Conservation (phyloP, 2,329 filamentous ascomycete genomes). For the Plectosphaerella sp. region DNA sequence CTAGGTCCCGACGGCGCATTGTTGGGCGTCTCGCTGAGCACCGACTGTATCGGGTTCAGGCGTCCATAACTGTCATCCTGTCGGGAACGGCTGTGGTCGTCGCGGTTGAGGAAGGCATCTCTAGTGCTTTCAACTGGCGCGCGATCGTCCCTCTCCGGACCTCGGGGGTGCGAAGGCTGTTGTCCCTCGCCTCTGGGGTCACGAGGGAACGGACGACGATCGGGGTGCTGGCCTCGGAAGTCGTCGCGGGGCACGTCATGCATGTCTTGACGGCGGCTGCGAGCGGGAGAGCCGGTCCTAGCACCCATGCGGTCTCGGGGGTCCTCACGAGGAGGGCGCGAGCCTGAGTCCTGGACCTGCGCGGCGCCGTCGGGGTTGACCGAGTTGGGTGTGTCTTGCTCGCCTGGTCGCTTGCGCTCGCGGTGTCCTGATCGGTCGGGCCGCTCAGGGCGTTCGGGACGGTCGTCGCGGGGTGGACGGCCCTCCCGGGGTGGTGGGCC, state of each 20-base stretch:
- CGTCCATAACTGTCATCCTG: slow-evolving; percentile 61
- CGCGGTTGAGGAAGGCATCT: slow-evolving; percentile 38
- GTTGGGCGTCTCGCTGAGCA: slow-evolving; percentile 23
- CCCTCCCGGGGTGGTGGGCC: slow-evolving; percentile 18
- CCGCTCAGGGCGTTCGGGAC: slow-evolving; percentile 11
- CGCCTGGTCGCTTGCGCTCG: slow-evolving; percentile 8
- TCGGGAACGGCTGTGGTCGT: slow-evolving; percentile 48
- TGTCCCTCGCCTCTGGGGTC: slow-evolving; percentile 24
- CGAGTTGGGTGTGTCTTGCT: slow-evolving; percentile 12
- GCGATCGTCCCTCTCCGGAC: slow-evolving; percentile 29
- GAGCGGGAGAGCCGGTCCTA: slow-evolving; percentile 46
- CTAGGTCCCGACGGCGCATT: slow-evolving; percentile 53
- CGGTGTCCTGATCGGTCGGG: slow-evolving; percentile 6
- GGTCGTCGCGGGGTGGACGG: slow-evolving; percentile 5
- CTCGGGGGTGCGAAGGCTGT: slow-evolving; percentile 13
- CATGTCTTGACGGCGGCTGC: slow-evolving; percentile 27
- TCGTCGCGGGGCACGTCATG: slow-evolving; percentile 24
- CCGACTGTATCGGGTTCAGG: slow-evolving; percentile 47
- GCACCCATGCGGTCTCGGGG: slow-evolving; percentile 21
- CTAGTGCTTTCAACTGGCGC: slow-evolving; percentile 29
- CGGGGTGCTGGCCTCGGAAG: slow-evolving; percentile 8
- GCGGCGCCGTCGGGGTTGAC: slow-evolving; percentile 43
- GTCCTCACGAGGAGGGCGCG: slow-evolving; percentile 37
- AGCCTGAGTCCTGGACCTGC: slow-evolving; percentile 35
- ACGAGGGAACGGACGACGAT: slow-evolving; percentile 23